A percentile compares a stretch with the other conserved stretches of the same genome.
Conservation (phyloP, 768 basidiomycete genomes). For the Trametes cingulata region DNA sequence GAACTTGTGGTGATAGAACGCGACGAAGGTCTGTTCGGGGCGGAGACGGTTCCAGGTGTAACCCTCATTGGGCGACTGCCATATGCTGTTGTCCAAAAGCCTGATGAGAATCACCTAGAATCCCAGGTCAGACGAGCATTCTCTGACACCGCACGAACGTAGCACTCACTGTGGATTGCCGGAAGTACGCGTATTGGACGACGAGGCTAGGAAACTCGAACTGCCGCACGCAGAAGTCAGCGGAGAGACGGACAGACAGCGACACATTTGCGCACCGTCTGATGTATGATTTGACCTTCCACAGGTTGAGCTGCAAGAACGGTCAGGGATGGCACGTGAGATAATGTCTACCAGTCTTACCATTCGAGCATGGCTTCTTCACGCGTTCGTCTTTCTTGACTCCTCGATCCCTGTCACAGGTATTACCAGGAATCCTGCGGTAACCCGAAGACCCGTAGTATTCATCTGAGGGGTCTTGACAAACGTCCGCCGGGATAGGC, state of each 20-base stretch:
- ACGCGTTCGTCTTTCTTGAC: constrained; percentile 66
- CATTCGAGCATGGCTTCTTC: constrained; percentile 76
- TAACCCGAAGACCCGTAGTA: constrained; percentile 93
- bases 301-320: constrained; percentile 63
- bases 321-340: background rate
- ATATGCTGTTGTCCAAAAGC: constrained; percentile 72
- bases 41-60: constrained; percentile 80
- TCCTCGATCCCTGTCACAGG: constrained; percentile 64
- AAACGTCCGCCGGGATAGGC: constrained; percentile 76
- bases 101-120: constrained; percentile 82
- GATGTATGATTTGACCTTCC: constrained; percentile 77
- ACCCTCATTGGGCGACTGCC: constrained; percentile 96
- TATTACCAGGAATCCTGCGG: constrained; percentile 90
- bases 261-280: constrained; percentile 48
- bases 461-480: constrained; percentile 54
- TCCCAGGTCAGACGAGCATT: background rate
- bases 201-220: constrained; percentile 67
- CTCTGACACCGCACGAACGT: background rate
- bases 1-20: constrained; percentile 86
- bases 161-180: constrained; percentile 61
- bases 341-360: constrained; percentile 36
- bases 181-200: constrained; percentile 83
- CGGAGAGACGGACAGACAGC: background rate
- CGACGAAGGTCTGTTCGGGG: constrained; percentile 67
- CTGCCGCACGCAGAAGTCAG: constrained; percentile 39